phyloP scores from a whole-genome alignment of 768 basidiomycete genomes.

The Tephrocybe sp. region DNA sequence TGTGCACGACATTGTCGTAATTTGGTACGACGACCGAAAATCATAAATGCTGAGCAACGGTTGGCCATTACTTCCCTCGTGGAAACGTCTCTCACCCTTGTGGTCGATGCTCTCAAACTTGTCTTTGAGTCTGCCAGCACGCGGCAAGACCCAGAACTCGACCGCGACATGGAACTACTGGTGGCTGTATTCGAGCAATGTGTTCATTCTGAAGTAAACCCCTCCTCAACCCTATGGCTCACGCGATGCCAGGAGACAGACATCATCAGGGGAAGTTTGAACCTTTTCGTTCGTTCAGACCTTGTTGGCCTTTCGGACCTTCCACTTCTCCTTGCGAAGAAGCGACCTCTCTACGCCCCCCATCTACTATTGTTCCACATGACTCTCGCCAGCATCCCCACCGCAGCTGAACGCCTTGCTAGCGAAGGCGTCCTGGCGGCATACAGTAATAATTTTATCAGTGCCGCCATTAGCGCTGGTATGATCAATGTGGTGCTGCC shows the following conservation, averaged over 20 bases:
- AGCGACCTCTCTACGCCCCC: conserved; percentile 70
- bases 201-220: conserved; percentile 64
- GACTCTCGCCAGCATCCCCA: conserved; percentile 72
- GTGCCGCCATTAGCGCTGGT: conserved; percentile 73
- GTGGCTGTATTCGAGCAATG: conserved; percentile 85
- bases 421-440: conserved; percentile 79
- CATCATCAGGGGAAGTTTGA: conserved; percentile 72
- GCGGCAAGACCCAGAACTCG: conserved; percentile 60
- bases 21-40: conserved; percentile 46
- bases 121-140: conserved; percentile 65
- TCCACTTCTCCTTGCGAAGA: conserved; percentile 57
- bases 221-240: conserved; percentile 77
- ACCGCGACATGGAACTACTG: conserved; percentile 79
- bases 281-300: conserved; percentile 68
- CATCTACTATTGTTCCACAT: conserved; percentile 87
- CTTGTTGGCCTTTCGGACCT: conserved; percentile 70
- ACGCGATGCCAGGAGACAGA: conserved; percentile 78
- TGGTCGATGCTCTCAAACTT: conserved; percentile 65
- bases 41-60: conserved; percentile 60
- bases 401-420: conserved; percentile 83
- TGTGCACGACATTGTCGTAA: conserved; percentile 63
- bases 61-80: conserved; percentile 58
- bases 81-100: conserved; percentile 60
- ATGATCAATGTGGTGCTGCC: conserved; percentile 64
- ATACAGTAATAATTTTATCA: conserved; percentile 83